Percentiles rank a stretch among this genome's conserved stretches.
Evolutionary conservation across 495 filamentous ascomycete species (phyloP).

Genomic region (Penicillium goetzii): DNA sequence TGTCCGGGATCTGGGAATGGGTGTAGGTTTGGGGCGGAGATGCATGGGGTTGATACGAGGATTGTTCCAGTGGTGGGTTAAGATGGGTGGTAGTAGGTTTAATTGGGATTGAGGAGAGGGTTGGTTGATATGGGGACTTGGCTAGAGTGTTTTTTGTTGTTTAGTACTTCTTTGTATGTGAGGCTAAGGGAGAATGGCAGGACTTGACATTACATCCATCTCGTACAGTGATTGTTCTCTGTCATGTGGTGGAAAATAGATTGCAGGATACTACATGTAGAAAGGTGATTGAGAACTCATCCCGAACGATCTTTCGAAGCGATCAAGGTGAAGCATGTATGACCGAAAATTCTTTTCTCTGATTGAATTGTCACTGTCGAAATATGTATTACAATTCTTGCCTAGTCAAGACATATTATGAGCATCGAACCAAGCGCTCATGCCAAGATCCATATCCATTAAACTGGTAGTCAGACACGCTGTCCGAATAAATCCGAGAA

Average conservation of each 20-base stretch:
- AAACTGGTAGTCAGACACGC: not conserved
- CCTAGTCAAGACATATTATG: not conserved
- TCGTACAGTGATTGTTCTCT: no score
- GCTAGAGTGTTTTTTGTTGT: not conserved
- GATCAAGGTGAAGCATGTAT: not conserved
- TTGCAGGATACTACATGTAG: not conserved
- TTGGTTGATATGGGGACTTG: not conserved
- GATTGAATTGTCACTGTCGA: not conserved
- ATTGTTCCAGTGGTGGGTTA: slow-evolving; percentile 54
- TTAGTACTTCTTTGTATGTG: not conserved
- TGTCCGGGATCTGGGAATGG: not conserved
- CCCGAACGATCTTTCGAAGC: no score
- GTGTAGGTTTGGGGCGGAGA: slow-evolving; percentile 21
- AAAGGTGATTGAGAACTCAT: not conserved
- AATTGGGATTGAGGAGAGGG: not conserved
- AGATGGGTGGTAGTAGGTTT: not conserved
- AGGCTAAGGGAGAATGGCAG: not conserved
- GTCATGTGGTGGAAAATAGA: not conserved
- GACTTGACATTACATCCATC: not conserved
- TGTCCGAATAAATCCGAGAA: not conserved
- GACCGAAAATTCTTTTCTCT: not conserved
- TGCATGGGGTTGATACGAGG: slow-evolving; percentile 26
- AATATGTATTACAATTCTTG: not conserved
- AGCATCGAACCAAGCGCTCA: not conserved
- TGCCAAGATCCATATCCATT: not conserved